These are phyloP conservation scores for Suaeda aralocaspica DNA, from an alignment of 148 eudicot genomes.

Conservation along the genomic window DNA sequence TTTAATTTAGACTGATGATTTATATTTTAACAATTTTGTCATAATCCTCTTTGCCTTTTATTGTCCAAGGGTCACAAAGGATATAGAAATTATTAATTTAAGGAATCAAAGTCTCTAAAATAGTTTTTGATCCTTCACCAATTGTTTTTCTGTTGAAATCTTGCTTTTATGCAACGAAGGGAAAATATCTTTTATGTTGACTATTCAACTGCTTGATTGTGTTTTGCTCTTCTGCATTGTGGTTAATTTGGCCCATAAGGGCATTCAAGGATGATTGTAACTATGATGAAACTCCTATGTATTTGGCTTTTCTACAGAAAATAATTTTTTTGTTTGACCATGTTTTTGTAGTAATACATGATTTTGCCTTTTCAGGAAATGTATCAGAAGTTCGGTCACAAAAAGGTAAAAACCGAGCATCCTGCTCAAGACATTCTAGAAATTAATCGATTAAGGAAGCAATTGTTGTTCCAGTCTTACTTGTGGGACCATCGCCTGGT, in stretches of 20 bases:
- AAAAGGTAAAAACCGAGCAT: conserved; percentile 49
- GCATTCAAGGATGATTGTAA: neutral
- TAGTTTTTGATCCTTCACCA: neutral
- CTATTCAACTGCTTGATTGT: neutral
- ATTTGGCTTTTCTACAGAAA: neutral
- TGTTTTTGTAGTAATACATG: neutral
- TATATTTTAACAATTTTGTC: neutral
- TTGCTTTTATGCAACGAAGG: neutral
- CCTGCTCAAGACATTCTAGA: conserved; percentile 75
- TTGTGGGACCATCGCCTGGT: conserved; percentile 88
- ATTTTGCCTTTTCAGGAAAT: conserved; percentile 43
- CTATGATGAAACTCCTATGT: neutral
- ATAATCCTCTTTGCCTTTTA: neutral
- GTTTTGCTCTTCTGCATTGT: neutral
- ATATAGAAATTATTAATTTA: neutral
- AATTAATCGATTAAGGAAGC: conserved; percentile 72
- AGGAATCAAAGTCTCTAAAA: neutral
- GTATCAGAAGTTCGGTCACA: conserved; percentile 41
- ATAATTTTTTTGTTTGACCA: too few species aligned
- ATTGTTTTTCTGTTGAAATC: neutral
- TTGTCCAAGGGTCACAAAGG: neutral
- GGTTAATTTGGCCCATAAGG: neutral
- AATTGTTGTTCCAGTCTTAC: conserved; percentile 76
- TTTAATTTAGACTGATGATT: neutral
- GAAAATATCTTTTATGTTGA: neutral